Evolutionary conservation across 2,329 filamentous ascomycete species (phyloP).

Genomic region (Colletotrichum aenigma): DNA sequence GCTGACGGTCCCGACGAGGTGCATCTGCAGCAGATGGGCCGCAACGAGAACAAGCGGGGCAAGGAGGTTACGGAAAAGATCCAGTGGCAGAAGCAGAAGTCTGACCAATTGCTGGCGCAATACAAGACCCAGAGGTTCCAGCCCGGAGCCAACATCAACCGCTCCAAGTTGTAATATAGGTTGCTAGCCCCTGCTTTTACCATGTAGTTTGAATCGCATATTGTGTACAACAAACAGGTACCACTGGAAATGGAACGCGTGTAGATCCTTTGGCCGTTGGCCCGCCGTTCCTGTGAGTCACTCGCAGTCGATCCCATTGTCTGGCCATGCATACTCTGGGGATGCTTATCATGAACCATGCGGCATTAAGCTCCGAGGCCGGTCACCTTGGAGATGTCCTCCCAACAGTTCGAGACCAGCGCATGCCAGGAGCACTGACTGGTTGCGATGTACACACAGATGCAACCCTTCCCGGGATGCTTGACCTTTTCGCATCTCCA

Average conservation of each 20-base stretch:
- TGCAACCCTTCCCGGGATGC: neutral
- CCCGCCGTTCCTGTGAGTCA: slow-evolving; percentile 18
- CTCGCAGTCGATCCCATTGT: neutral
- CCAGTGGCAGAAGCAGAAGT: slow-evolving; percentile 66
- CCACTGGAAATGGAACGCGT: neutral
- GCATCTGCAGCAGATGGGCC: slow-evolving; percentile 80
- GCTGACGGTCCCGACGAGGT: slow-evolving; percentile 98
- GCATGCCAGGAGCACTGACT: slow-evolving; percentile 7
- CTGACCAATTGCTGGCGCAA: slow-evolving; percentile 68
- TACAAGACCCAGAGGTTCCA: slow-evolving; percentile 53
- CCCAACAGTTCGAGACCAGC: neutral
- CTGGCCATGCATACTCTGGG: neutral
- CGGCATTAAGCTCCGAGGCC: neutral
- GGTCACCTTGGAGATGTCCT: slow-evolving; percentile 18
- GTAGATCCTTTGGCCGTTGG: neutral
- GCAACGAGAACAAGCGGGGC: slow-evolving; percentile 78
- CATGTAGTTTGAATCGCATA: neutral
- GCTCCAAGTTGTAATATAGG: slow-evolving; percentile 46
- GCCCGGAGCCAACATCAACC: slow-evolving; percentile 57
- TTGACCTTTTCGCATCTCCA: neutral
- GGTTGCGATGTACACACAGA: neutral
- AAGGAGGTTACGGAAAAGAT: slow-evolving; percentile 65
- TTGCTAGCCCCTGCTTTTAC: neutral
- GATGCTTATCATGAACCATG: neutral
- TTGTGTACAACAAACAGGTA: neutral